phyloP scores from a whole-genome alignment of 1,139 yeast genomes.

The Pneumocystis canis region DNA sequence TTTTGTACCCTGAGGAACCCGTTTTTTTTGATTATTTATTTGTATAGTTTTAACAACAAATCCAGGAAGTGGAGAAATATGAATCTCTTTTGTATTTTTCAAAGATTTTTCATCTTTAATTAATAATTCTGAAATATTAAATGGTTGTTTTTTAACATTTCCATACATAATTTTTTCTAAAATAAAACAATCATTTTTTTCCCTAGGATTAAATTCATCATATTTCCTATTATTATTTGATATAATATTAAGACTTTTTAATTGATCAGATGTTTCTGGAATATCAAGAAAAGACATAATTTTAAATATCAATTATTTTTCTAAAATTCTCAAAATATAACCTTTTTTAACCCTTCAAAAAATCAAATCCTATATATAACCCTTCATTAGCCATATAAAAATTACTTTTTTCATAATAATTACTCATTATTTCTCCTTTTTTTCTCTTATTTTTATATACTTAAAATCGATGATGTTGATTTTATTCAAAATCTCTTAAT shows the following conservation, averaged over 20 bases:
- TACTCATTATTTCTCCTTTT: no score
- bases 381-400: no score
- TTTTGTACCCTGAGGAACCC: constrained; percentile 10
- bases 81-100: background rate
- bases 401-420: no score
- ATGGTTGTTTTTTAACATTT: background rate
- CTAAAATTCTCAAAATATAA: background rate
- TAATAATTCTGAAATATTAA: background rate
- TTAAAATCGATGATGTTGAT: background rate
- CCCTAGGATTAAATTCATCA: background rate
- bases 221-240: background rate
- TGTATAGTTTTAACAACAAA: constrained; percentile 13
- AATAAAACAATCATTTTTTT: background rate
- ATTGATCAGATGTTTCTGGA: background rate
- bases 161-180: background rate
- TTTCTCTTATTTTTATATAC: no score
- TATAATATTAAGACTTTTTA: background rate
- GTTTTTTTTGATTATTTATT: constrained; percentile 4
- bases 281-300: background rate
- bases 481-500: background rate
- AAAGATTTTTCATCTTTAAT: background rate
- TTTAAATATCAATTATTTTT: background rate
- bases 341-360: background rate
- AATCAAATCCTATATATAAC: background rate
- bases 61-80: constrained; percentile 12